Evolutionary conservation across 306 rosid genomes (phyloP).

Genomic region (Cercis canadensis): DNA sequence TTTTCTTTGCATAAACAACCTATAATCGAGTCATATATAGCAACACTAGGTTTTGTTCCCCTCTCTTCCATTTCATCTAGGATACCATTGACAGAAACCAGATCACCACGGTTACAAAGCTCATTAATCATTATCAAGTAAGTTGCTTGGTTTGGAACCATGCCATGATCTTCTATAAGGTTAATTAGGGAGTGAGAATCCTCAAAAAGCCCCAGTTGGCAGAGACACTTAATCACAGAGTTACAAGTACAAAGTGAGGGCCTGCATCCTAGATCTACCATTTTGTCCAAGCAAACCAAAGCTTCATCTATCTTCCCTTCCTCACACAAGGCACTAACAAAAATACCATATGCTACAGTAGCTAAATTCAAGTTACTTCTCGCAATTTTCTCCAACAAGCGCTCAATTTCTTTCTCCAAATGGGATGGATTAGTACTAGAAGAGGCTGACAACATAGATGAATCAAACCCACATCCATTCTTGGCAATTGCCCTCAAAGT

Average conservation of each 20-base stretch:
- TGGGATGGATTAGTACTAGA: conserved; percentile 4
- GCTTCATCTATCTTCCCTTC: conserved; percentile 33
- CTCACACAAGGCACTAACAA: conserved; percentile 49
- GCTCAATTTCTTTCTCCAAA: conserved; percentile 42
- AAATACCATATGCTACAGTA: conserved; percentile 38
- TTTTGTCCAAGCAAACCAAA: conserved; percentile 38
- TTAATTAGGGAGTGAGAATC: conserved; percentile 44
- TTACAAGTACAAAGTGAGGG: conserved; percentile 50
- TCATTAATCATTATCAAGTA: conserved; percentile 47
- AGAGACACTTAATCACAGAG: conserved; percentile 51
- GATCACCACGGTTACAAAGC: conserved; percentile 45
- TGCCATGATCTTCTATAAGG: conserved; percentile 40
- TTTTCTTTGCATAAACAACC: conserved; percentile 42
- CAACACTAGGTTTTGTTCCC: conserved; percentile 46
- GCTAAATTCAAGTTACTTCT: conserved; percentile 41
- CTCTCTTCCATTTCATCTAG: conserved; percentile 38
- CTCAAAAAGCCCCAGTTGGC: conserved; percentile 42
- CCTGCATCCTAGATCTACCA: conserved; percentile 43
- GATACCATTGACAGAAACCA: conserved; percentile 28
- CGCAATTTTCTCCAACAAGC: conserved; percentile 43
- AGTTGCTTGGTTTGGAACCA: conserved; percentile 44
- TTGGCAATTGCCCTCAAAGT: conserved; percentile 43
- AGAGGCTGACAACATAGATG: conserved; percentile 28
- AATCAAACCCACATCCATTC: conserved; percentile 53
- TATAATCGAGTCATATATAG: conserved; percentile 49